These are phyloP conservation scores for Botrytis deweyae DNA, from an alignment of 2,329 filamentous ascomycete genomes.

Conservation along the genomic window DNA sequence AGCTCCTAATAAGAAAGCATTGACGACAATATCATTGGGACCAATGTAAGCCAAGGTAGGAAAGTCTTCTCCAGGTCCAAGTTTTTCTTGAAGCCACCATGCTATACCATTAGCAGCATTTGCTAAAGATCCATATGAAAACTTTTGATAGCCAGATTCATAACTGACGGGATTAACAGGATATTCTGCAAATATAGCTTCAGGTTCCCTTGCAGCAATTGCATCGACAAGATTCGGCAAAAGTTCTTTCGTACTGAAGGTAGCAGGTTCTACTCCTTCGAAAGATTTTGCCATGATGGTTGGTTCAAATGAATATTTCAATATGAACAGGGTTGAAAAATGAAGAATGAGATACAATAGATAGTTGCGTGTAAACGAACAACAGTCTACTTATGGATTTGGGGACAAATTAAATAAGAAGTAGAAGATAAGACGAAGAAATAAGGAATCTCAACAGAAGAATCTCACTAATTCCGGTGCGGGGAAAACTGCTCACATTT, in stretches of 20 bases:
- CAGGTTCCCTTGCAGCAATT: slow-evolving; percentile 11
- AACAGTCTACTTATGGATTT: no score
- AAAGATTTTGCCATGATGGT: neutral
- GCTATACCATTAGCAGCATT: slow-evolving; percentile 28
- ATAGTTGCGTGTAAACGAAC: no score
- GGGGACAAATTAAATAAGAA: no score
- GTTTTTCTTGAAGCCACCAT: slow-evolving; percentile 24
- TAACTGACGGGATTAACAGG: slow-evolving; percentile 6
- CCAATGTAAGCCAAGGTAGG: slow-evolving; percentile 48
- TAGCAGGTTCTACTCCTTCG: neutral
- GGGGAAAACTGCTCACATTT: no score
- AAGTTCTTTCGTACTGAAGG: neutral
- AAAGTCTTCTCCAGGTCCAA: slow-evolving; percentile 29
- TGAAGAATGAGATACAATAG: no score
- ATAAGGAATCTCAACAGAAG: no score
- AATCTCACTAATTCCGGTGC: no score
- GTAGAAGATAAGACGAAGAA: no score
- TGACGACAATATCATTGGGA: neutral
- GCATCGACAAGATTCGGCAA: slow-evolving; percentile 14
- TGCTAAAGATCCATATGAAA: slow-evolving; percentile 23
- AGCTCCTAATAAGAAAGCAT: slow-evolving; percentile 13
- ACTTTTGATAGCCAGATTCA: slow-evolving; percentile 19
- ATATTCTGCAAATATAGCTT: slow-evolving; percentile 17
- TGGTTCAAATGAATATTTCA: neutral
- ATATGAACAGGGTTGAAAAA: no score